phyloP scores from a whole-genome alignment of 2,329 filamentous ascomycete genomes.

The Botryotinia narcissicola region DNA sequence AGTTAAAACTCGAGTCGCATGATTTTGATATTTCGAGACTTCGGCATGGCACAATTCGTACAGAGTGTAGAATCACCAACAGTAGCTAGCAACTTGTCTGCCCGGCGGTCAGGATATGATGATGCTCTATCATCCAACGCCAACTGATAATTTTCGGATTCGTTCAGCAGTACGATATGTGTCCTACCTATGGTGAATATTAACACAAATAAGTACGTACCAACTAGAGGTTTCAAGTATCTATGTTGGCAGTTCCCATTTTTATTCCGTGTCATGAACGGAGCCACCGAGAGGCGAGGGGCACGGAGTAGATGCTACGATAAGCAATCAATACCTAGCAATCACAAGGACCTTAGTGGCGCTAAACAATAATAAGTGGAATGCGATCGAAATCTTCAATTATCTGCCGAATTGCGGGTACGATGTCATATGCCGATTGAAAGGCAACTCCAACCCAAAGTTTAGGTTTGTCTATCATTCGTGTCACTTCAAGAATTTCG shows the following conservation, averaged over 20 bases:
- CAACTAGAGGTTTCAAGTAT: background rate
- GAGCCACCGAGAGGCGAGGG: conserved; percentile 1
- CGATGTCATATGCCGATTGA: background rate
- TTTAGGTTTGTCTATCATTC: background rate
- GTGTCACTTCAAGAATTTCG: background rate
- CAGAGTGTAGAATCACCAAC: background rate
- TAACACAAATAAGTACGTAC: background rate
- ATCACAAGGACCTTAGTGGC: conserved; percentile 4
- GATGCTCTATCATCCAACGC: background rate
- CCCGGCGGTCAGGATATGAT: background rate
- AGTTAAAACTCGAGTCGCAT: conserved; percentile 6
- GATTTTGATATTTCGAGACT: background rate
- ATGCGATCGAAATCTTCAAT: background rate
- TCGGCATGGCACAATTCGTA: background rate
- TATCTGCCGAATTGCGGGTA: background rate
- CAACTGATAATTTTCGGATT: background rate
- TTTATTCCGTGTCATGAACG: background rate
- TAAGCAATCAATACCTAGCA: background rate
- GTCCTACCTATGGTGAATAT: background rate
- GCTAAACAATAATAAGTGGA: background rate
- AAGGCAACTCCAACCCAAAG: background rate
- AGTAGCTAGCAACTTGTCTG: conserved; percentile 1
- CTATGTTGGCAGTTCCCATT: background rate
- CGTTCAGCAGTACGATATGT: background rate
- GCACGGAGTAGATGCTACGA: background rate